phyloP scores from a whole-genome alignment of 208 protist genomes.

The Leishmania aethiopica region DNA sequence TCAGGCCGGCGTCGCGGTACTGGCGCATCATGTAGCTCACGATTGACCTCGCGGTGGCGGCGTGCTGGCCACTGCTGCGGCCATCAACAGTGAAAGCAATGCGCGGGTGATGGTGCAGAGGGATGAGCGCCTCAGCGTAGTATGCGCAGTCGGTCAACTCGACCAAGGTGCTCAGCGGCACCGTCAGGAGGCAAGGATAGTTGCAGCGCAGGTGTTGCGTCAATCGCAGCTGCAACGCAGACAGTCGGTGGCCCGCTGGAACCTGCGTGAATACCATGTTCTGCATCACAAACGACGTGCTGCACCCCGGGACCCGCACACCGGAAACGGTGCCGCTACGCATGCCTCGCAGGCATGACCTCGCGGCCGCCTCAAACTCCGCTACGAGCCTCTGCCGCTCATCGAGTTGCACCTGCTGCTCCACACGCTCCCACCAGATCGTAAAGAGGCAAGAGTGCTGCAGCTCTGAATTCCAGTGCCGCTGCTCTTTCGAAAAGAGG shows the following conservation, averaged over 20 bases:
- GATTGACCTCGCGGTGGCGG: neutral
- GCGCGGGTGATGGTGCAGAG: constrained; percentile 46
- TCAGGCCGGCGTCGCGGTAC: constrained; percentile 18
- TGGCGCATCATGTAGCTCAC: constrained; percentile 19
- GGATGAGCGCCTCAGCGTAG: constrained; percentile 52
- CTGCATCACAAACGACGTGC: constrained; percentile 49
- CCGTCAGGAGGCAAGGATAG: constrained; percentile 28
- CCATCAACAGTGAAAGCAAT: constrained; percentile 38
- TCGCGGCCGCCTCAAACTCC: constrained; percentile 34
- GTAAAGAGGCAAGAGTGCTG: constrained; percentile 43
- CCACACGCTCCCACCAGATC: constrained; percentile 27
- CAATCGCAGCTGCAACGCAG: constrained; percentile 36
- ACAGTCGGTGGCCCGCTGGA: constrained; percentile 26
- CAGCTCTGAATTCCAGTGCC: constrained; percentile 59
- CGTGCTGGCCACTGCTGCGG: constrained; percentile 10
- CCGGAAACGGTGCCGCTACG: constrained; percentile 5
- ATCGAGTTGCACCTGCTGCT: constrained; percentile 14
- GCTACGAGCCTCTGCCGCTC: constrained; percentile 20
- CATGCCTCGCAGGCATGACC: constrained; percentile 10
- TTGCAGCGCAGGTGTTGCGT: constrained; percentile 25
- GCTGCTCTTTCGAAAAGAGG: constrained; percentile 38
- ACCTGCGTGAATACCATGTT: constrained; percentile 58
- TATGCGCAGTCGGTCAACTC: constrained; percentile 29
- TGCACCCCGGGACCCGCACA: constrained; percentile 25
- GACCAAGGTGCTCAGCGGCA: constrained; percentile 39